These are phyloP conservation scores for Mollisiaceae sp. DNA, from an alignment of 2,329 filamentous ascomycete genomes.

Conservation along the genomic window DNA sequence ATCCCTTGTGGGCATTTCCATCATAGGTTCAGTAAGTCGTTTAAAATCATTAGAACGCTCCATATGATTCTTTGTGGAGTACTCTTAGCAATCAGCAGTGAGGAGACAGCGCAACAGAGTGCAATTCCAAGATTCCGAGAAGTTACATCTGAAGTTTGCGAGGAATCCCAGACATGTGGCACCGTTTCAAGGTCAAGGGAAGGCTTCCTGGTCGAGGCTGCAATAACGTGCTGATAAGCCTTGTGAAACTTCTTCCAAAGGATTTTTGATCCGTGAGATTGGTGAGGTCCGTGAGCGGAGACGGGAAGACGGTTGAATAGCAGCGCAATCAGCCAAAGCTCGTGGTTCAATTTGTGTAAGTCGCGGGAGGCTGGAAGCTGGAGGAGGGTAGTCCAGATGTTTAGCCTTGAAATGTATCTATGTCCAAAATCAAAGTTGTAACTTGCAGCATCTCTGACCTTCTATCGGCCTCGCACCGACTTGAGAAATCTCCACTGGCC, in stretches of 20 bases:
- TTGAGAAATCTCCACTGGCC: background rate
- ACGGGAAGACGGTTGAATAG: background rate
- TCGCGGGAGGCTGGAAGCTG: background rate
- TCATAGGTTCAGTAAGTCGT: background rate
- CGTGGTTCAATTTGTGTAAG: background rate
- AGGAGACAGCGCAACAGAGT: no score
- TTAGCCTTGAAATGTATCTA: background rate
- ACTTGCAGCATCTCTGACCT: background rate
- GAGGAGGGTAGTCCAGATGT: background rate
- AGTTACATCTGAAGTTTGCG: background rate
- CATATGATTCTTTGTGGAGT: background rate
- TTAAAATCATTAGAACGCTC: background rate
- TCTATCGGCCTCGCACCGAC: background rate
- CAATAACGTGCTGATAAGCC: slow-evolving; percentile 14
- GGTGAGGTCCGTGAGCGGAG: slow-evolving; percentile 3
- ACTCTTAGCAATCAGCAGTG: background rate
- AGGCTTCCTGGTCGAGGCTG: background rate
- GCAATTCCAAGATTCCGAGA: background rate
- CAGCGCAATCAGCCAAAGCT: slow-evolving; percentile 7
- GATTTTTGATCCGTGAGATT: background rate
- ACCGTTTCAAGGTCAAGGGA: background rate
- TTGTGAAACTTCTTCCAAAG: slow-evolving; percentile 6
- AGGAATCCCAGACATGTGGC: background rate
- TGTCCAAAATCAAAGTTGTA: background rate
- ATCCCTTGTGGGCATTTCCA: background rate